Conservation (phyloP, 2,329 filamentous ascomycete species). For the Fusarium napiforme region DNA sequence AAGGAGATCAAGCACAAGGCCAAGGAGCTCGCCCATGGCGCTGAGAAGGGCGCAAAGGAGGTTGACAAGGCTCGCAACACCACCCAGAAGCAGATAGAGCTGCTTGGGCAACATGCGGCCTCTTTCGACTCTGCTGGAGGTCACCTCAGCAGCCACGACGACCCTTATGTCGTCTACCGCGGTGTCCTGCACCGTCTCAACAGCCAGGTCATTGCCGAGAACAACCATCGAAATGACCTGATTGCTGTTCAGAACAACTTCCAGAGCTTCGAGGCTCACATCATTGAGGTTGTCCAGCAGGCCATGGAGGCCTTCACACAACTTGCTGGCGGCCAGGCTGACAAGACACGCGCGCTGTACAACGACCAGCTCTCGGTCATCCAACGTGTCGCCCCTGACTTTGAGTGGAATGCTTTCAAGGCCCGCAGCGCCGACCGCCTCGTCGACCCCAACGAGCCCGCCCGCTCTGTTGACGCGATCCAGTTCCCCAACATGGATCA, state of each 20-base stretch:
- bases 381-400: slow-evolving; percentile 82
- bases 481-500: slow-evolving; percentile 92
- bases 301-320: slow-evolving; percentile 86
- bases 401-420: slow-evolving; percentile 91
- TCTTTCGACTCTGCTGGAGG: slow-evolving; percentile 80
- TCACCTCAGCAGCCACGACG: slow-evolving; percentile 76
- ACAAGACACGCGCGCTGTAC: slow-evolving; percentile 84
- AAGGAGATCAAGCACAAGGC: slow-evolving; percentile 96
- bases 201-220: slow-evolving; percentile 94
- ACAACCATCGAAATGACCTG: slow-evolving; percentile 93
- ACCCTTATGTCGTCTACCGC: slow-evolving; percentile 88
- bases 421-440: slow-evolving; percentile 76
- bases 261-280: slow-evolving; percentile 84
- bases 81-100: slow-evolving; percentile 96
- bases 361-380: slow-evolving; percentile 81
- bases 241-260: slow-evolving; percentile 93
- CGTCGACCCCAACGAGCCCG: slow-evolving; percentile 79
- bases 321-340: slow-evolving; percentile 81
- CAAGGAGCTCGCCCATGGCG: slow-evolving; percentile 87
- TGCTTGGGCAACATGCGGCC: slow-evolving; percentile 87
- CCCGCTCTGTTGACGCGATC: slow-evolving; percentile 78
- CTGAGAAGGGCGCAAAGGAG: slow-evolving; percentile 85
- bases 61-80: slow-evolving; percentile 87
- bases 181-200: slow-evolving; percentile 85
- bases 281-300: slow-evolving; percentile 84